Percentiles rank a stretch among this genome's conserved stretches.
These are phyloP conservation scores for Stemphylium vesicarium DNA, from an alignment of 2,329 filamentous ascomycete species.

Conservation along the genomic window DNA sequence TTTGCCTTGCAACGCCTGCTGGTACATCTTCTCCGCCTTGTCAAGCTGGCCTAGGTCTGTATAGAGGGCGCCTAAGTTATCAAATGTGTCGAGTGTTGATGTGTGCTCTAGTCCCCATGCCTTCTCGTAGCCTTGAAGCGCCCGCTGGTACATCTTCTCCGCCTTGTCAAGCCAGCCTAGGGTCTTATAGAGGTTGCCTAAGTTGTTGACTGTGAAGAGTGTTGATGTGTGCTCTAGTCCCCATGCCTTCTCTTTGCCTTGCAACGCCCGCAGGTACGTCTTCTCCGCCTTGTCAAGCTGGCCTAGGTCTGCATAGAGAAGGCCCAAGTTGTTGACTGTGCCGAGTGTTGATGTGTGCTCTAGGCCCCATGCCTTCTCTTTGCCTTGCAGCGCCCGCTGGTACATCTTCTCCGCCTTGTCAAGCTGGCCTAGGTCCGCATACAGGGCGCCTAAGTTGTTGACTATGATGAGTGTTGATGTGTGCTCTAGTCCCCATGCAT, in stretches of 20 bases:
- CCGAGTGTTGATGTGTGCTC: background rate
- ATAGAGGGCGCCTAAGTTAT: background rate
- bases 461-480: too few species aligned
- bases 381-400: background rate
- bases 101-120: background rate
- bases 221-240: conserved; percentile 1
- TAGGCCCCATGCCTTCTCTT: conserved; percentile 16
- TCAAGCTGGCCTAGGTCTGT: background rate
- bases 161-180: conserved; percentile 17
- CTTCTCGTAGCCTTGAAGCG: conserved; percentile 21
- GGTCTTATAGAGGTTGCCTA: conserved; percentile 21
- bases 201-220: conserved; percentile 8
- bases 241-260: conserved; percentile 19
- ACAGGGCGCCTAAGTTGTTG: conserved; percentile 19
- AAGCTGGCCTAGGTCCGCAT: conserved; percentile 21
- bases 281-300: too few species aligned
- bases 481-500: too few species aligned
- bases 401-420: background rate
- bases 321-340: background rate
- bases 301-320: too few species aligned
- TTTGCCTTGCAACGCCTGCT: too few species aligned
- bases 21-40: too few species aligned
- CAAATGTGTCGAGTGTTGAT: background rate
- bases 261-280: conserved; percentile 22
- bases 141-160: background rate